phyloP scores from a whole-genome alignment of 441 rosid species.

The Erysimum cheiri region DNA sequence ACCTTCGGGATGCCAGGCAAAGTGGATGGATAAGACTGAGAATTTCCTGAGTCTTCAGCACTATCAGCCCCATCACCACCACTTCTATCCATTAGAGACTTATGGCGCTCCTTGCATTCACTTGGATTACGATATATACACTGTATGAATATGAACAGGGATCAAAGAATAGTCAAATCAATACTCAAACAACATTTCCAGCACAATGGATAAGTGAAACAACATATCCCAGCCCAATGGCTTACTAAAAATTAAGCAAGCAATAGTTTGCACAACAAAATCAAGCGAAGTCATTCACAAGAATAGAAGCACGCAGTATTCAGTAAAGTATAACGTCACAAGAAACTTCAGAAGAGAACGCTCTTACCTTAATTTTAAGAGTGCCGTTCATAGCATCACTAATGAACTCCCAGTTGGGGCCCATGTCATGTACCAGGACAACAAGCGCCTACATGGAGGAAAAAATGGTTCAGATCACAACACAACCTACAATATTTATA shows the following conservation, averaged over 20 bases:
- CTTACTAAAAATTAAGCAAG: background rate
- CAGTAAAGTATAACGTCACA: background rate
- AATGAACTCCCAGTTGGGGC: slow-evolving; percentile 99
- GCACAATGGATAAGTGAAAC: slow-evolving; percentile 10
- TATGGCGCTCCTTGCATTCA: slow-evolving; percentile 99
- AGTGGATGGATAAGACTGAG: slow-evolving; percentile 97
- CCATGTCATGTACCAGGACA: slow-evolving; percentile 99
- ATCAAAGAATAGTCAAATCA: slow-evolving; percentile 30
- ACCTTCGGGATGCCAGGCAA: slow-evolving; percentile 99
- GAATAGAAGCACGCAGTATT: slow-evolving; percentile 17
- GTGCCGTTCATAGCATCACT: slow-evolving; percentile 95
- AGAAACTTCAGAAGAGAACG: slow-evolving; percentile 15
- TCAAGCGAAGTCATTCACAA: background rate
- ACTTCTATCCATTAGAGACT: slow-evolving; percentile 81
- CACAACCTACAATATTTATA: slow-evolving; percentile 15
- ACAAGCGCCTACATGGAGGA: slow-evolving; percentile 82
- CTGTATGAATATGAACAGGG: slow-evolving; percentile 45
- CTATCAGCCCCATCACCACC: slow-evolving; percentile 97
- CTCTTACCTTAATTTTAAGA: slow-evolving; percentile 85
- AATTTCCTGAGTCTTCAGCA: slow-evolving; percentile 98
- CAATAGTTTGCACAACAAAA: background rate
- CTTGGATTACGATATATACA: slow-evolving; percentile 86
- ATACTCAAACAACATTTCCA: slow-evolving; percentile 21
- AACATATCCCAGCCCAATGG: slow-evolving; percentile 24
- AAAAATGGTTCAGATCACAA: slow-evolving; percentile 20